A percentile compares a stretch with the other conserved stretches of the same genome.
Evolutionary conservation across 257 asterid genomes (phyloP).

Genomic region (Schizonepeta tenuifolia): DNA sequence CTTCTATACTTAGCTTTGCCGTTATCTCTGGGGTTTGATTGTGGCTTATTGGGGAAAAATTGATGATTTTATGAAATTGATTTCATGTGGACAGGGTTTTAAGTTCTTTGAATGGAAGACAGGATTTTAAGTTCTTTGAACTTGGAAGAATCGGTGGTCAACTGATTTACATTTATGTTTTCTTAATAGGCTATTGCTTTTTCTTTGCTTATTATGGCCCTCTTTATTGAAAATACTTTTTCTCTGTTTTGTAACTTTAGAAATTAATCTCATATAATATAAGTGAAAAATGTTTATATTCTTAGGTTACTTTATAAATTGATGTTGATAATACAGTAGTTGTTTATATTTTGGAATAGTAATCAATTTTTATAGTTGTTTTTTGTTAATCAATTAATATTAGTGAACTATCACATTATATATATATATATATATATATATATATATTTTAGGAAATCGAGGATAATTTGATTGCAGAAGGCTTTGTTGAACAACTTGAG

Average conservation of each 20-base stretch:
- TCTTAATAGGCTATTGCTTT: neutral
- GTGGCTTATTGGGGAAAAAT: neutral
- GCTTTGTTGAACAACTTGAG: too few species aligned
- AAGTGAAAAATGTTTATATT: too few species aligned
- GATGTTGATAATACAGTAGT: too few species aligned
- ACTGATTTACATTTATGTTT: neutral
- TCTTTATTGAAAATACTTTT: neutral
- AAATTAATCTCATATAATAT: neutral
- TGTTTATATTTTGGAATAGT: too few species aligned
- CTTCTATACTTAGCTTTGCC: constrained; percentile 4
- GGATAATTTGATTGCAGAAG: too few species aligned
- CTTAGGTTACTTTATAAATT: too few species aligned
- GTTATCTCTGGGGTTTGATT: neutral
- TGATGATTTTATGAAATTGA: neutral
- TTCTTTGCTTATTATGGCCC: neutral
- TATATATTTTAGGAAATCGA: too few species aligned
- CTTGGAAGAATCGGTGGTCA: neutral
- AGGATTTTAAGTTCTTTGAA: neutral
- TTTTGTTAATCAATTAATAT: too few species aligned
- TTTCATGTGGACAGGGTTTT: neutral
- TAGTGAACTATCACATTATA: too few species aligned
- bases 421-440: too few species aligned
- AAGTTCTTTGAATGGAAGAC: neutral
- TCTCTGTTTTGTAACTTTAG: neutral
- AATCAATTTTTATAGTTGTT: too few species aligned